Evolutionary conservation across 371 early-diverging fungal species (phyloP).

Genomic region (Mycotypha africana): DNA sequence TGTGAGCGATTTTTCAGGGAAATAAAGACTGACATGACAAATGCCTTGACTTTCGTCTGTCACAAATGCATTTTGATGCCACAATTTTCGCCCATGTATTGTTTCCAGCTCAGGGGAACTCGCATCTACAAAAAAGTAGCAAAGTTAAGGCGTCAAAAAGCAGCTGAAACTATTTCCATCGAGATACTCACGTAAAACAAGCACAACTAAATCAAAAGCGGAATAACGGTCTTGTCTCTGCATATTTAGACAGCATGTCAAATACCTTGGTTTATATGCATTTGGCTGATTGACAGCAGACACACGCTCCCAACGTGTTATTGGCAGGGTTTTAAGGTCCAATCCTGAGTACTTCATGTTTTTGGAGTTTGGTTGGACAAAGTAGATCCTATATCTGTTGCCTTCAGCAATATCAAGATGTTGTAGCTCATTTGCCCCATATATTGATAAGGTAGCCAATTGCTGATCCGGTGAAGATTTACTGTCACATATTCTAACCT

Average conservation of each 20-base stretch:
- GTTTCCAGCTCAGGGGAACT: slow-evolving; percentile 3
- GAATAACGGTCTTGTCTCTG: slow-evolving; percentile 12
- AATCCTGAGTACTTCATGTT: slow-evolving; percentile 26
- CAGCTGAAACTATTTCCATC: too few species aligned
- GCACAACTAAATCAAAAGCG: slow-evolving; percentile 55
- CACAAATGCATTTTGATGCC: slow-evolving; percentile 22
- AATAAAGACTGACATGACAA: slow-evolving; percentile 21
- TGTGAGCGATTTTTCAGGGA: slow-evolving; percentile 11
- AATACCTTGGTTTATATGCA: slow-evolving; percentile 40
- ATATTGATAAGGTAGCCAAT: slow-evolving; percentile 19
- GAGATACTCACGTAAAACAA: slow-evolving; percentile 48
- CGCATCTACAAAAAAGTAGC: slow-evolving; percentile 9
- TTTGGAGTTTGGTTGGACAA: slow-evolving; percentile 37
- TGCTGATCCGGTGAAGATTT: slow-evolving; percentile 2
- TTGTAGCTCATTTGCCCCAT: slow-evolving; percentile 25
- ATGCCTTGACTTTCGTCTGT: slow-evolving; percentile 25
- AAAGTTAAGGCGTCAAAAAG: not conserved
- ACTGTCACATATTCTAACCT: slow-evolving; percentile 45
- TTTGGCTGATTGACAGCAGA: slow-evolving; percentile 6
- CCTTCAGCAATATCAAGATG: slow-evolving; percentile 29
- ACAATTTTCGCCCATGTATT: slow-evolving; percentile 15
- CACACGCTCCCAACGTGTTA: slow-evolving; percentile 39
- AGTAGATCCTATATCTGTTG: slow-evolving; percentile 17
- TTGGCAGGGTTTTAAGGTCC: slow-evolving; percentile 31
- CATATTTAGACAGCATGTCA: slow-evolving; percentile 34